A percentile compares a stretch with the other conserved stretches of the same genome.
Conservation (phyloP, 176 grass and related monocot genomes). For the Oryza glaberrima region DNA sequence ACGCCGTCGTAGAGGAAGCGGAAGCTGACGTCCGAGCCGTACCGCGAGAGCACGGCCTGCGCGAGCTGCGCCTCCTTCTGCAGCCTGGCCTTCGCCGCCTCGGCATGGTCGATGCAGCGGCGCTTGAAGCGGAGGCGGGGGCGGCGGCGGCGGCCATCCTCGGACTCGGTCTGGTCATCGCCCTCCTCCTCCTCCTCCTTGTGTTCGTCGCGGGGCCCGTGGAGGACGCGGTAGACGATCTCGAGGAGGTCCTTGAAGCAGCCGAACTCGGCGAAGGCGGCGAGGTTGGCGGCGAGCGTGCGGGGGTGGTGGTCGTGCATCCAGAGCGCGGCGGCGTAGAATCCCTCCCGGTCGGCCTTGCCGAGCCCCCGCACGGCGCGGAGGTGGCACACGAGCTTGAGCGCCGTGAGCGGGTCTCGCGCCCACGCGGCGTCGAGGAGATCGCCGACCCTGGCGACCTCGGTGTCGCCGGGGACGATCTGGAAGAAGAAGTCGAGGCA, state of each 20-base stretch:
- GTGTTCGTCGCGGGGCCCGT: constrained; percentile 38
- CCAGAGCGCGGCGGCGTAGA: constrained; percentile 60
- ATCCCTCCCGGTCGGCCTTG: constrained; percentile 68
- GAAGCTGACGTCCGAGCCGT: constrained; percentile 42
- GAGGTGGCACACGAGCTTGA: constrained; percentile 53
- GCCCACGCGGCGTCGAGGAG: constrained; percentile 54
- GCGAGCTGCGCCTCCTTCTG: not conserved
- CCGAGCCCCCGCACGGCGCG: constrained; percentile 60
- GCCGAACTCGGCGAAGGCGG: constrained; percentile 40
- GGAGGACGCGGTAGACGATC: constrained; percentile 55
- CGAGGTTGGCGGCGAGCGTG: constrained; percentile 52
- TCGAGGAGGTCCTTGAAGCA: constrained; percentile 73
- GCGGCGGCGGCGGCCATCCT: not conserved
- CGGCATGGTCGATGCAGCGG: not conserved
- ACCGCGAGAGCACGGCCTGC: constrained; percentile 27
- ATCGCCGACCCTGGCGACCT: not conserved
- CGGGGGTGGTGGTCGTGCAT: constrained; percentile 52
- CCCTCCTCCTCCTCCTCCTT: not conserved
- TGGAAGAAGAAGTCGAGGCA: constrained; percentile 78
- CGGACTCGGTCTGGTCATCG: not conserved
- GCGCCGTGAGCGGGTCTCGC: constrained; percentile 36
- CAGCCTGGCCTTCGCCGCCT: not conserved
- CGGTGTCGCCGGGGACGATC: constrained; percentile 39
- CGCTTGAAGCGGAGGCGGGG: not conserved
- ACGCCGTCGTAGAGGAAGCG: constrained; percentile 51